Base-by-base conservation (phyloP, 1,284 basidiomycete genomes). In the Apiotrichum mycotoxinovorans region DNA sequence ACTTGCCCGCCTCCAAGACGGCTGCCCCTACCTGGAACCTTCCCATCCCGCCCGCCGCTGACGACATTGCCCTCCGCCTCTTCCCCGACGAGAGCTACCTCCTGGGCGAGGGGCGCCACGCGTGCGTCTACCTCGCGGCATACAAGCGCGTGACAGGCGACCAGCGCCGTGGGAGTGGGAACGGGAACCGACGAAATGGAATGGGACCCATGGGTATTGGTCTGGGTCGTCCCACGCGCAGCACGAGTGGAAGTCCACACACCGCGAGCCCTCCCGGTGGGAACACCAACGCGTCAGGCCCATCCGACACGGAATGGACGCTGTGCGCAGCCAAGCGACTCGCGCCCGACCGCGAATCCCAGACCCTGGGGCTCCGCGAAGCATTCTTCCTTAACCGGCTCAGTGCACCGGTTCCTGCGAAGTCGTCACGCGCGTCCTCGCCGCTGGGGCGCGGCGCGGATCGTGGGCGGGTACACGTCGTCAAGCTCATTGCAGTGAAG, bases 321-420 rank as follows among this genome's bases (percentile, higher is more conserved):
- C 62, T 81, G 9, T 80, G 79, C 54, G 79, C 79, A 0, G 78
- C 76, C 18, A 81, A 81, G 64, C 66, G 75, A 2, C 63, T 77
- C 42, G 68, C 74, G 9, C 63, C 74, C 0, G 79, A 80, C 56
- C 68, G 76, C 22, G 78, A 80, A 51, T 70, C 69, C 15, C 79
- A 80, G 57, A 72, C 77, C 2, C 71, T 78, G 57, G 78, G 78
- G 2, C 65, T 80, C 17, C 70, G 76, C 50, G 79, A 80, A 62
- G 79, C 78, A 0, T 78, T 78, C 69, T 79, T 80, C 65, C 70
- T 80, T 33, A 71, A 76, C 51, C 70, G 76, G 12, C 67, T 80
- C 26, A 51, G 56, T 34, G 34, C 35, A 22, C 34, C 22, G 17
- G 51, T 12, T 5, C 30, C 30, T 5, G 7, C 7, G 30, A 60